Evolutionary conservation across 1,139 yeast genomes (phyloP).

Genomic region (Sugiyamaella sp.): DNA sequence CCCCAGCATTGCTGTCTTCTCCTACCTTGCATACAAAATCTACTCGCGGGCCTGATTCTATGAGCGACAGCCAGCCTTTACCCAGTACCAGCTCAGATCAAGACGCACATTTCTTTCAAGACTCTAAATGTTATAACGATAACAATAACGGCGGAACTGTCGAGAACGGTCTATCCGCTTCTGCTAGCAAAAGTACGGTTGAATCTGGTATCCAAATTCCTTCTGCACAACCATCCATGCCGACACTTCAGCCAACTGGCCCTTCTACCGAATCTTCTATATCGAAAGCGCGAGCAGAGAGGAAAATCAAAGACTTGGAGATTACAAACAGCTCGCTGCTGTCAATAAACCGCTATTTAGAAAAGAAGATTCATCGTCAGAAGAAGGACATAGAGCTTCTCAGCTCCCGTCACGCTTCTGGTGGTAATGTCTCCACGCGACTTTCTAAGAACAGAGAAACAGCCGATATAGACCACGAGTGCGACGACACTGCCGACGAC

Average conservation of each 20-base stretch:
- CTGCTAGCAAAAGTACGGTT: no score
- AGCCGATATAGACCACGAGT: constrained; percentile 27
- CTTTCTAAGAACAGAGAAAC: neutral
- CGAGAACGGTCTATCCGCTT: neutral
- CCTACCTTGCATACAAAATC: neutral
- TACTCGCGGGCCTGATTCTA: neutral
- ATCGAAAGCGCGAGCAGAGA: constrained; percentile 31
- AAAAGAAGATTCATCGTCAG: constrained; percentile 32
- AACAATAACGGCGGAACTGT: neutral
- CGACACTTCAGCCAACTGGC: neutral
- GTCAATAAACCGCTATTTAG: constrained; percentile 37
- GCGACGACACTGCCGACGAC: no score
- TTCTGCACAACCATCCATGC: neutral
- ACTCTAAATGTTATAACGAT: no score
- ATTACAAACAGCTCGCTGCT: constrained; percentile 38
- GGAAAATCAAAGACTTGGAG: constrained; percentile 38
- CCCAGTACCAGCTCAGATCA: no score
- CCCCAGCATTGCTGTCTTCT: neutral
- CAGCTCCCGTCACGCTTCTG: neutral
- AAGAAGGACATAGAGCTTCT: constrained; percentile 29
- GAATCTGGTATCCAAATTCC: neutral
- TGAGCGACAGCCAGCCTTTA: neutral
- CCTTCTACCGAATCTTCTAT: no score
- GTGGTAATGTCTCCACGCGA: neutral
- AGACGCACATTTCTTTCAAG: no score